These are phyloP conservation scores for Tillandsia leiboldiana DNA, from an alignment of 176 grass and related monocot genomes.

Conservation along the genomic window DNA sequence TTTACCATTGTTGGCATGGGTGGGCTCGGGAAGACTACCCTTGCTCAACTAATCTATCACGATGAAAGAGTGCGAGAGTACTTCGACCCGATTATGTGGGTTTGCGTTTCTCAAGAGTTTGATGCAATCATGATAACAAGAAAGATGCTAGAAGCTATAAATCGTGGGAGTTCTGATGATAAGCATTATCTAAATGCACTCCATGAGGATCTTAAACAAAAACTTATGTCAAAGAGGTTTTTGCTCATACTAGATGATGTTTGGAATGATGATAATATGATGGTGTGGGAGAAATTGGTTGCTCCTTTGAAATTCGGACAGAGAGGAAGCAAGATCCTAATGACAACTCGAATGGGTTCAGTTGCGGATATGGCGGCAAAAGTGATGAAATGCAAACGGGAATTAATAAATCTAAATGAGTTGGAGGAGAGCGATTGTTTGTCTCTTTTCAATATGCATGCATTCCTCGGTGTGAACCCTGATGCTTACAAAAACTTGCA, in stretches of 20 bases:
- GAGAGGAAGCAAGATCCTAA: no score
- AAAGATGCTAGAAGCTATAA: slow-evolving; percentile 2
- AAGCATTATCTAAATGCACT: slow-evolving; percentile 1
- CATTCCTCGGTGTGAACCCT: slow-evolving; percentile 12
- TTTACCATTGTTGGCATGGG: no score
- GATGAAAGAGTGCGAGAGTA: no score
- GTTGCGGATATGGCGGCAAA: slow-evolving; percentile 4
- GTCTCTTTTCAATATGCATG: slow-evolving; percentile 6
- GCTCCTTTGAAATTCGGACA: not conserved
- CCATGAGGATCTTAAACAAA: slow-evolving; percentile 6
- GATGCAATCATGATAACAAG: slow-evolving; percentile 5
- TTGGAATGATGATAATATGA: slow-evolving; percentile 1
- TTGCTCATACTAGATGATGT: slow-evolving; percentile 28
- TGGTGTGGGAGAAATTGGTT: slow-evolving; percentile 5
- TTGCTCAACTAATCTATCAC: no score
- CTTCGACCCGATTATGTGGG: slow-evolving; percentile 12
- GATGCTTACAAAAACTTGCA: slow-evolving; percentile 8
- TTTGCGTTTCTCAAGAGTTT: slow-evolving; percentile 15
- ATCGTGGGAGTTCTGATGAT: not conserved
- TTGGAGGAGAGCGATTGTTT: slow-evolving; percentile 3
- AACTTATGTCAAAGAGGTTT: slow-evolving; percentile 7
- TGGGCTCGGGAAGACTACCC: no score
- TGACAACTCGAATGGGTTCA: slow-evolving; percentile 4
- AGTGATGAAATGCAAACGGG: slow-evolving; percentile 1
- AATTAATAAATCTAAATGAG: not conserved